Evolutionary conservation across 345 rosid species (phyloP), one percentile per base, ranked within the genome.

Genomic region (Combretum micranthum): DNA sequence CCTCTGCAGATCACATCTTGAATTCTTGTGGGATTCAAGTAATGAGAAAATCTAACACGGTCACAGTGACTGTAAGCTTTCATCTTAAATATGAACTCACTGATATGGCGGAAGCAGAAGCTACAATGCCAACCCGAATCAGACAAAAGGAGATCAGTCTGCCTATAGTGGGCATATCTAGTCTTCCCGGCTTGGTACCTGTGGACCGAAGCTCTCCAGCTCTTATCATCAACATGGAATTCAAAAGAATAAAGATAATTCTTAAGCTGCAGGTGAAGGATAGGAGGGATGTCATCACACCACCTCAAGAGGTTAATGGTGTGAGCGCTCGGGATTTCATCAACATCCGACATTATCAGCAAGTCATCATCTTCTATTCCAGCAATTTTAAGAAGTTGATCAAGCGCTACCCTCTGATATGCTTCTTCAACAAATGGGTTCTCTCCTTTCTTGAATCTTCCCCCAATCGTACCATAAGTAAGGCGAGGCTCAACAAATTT

Each of bases 71-170:
- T 72, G 60, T 72, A 72, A n/a, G 77, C 73, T 46, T 64, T 72
- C 73, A 72, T 68, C 73, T 68, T 72, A 66, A 72, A 72, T 53
- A 68, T 50, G 20, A 72, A 72, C 59, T 64, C 73, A 42, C 64
- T 64, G 45, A 72, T 55, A 39, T 21, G 59, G 17, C 73, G 73
- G 46, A 72, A 72, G 54, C 77, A 72, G 61, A 72, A 72, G 70
- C 77, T 72, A 51, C 77, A 72, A 56, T 72, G 77, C 77, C 77
- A 72, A 22, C 77, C 77, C 0, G 77, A 66, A 52, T 72, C 77
- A 0, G 77, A 56, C 63, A 72, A 46, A 32, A 72, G 20, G 56
- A 47, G 15, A 20, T 72, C 69, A 13, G 52, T 47, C 59, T 56
- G 76, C 15, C 76, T 55, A 22, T 59, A 72, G 43, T 72, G 76